Percentiles rank a stretch among this genome's conserved stretches.
Evolutionary conservation across 345 rosid species (phyloP).

Genomic region (Sisymbrium altissimum): DNA sequence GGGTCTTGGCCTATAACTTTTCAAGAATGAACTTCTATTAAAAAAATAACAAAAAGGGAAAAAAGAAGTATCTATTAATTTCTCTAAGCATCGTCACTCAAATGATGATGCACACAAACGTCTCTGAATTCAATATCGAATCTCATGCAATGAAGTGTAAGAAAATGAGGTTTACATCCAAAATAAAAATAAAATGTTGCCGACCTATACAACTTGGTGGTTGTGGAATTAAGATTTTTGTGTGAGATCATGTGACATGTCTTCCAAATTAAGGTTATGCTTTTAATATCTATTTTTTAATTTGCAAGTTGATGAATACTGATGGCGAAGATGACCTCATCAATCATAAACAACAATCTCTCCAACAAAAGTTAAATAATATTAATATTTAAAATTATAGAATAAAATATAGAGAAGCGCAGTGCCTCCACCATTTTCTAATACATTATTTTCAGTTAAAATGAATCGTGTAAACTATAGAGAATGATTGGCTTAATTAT

Average conservation of each 20-base stretch:
- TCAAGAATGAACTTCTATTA: too few species aligned
- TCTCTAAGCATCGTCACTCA: not conserved
- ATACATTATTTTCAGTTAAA: slow-evolving; percentile 1
- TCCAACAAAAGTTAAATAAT: slow-evolving; percentile 23
- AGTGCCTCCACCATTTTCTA: slow-evolving; percentile 23
- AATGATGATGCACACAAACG: not conserved
- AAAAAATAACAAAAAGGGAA: not conserved
- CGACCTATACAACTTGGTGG: slow-evolving; percentile 19
- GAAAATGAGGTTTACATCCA: not conserved
- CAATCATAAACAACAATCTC: slow-evolving; percentile 32
- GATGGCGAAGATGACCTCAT: slow-evolving; percentile 33
- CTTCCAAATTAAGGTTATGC: slow-evolving; percentile 29
- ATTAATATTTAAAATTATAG: not conserved
- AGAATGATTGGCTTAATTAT: too few species aligned
- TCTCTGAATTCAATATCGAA: not conserved
- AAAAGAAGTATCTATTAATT: not conserved
- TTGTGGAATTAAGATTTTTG: slow-evolving; percentile 23
- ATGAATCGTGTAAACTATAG: not conserved
- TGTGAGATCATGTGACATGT: slow-evolving; percentile 35
- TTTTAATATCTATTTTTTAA: not conserved
- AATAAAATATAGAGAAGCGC: not conserved
- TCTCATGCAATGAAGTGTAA: not conserved
- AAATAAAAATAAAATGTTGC: slow-evolving; percentile 5
- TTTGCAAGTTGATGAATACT: slow-evolving; percentile 31
- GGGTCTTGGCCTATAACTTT: not conserved